Base-by-base conservation (phyloP, 176 grass and related monocot species). In the Themeda triandra region DNA sequence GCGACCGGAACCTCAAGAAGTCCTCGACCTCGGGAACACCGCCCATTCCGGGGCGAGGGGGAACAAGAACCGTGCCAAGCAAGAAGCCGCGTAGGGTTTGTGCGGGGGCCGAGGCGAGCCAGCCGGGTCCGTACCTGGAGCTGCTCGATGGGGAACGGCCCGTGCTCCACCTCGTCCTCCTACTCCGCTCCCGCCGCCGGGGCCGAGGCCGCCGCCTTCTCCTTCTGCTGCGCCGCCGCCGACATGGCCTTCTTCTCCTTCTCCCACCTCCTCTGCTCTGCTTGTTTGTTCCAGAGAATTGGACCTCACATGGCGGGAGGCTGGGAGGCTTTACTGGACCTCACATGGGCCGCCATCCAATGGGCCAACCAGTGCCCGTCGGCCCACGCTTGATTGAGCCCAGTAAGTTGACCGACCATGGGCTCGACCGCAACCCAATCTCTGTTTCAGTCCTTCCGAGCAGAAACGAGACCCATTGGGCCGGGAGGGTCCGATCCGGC, bases 101-200 rank as follows among this genome's bases (percentile, higher is more conserved):
- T 59, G 18, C 66, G 25, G 19, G 27, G 18, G 51, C 18, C n/a
- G n/a, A n/a, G n/a, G n/a, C n/a, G n/a, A n/a, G n/a, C n/a, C n/a
- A n/a, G n/a, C 24, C 6, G 46, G n/a, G 3, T 4, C 37, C 28
- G 33, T 79, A 97, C 89, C 87, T 97, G 92, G n/a, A 97, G 89
- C 35, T 92, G 89, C 80, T 97, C 94, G 72, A 97, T 80, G 76
- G 92, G 89, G 86, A 96, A 94, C 24, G 96, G 93, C 12, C 93
- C 93, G 67, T 96, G 91, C 81, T 92, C 91, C 88, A 62, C 81
- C 69, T 91, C 93, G 81, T n/a, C n/a, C n/a, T 80, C 73, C 84
- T 97, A 63, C 82, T 77, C 80, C 56, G 77, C 80, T 51, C 82
- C 83, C 39, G 63, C n/a, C n/a, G n/a, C n/a, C n/a, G n/a, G n/a